These are phyloP conservation scores for Trametes elegans DNA, from an alignment of 768 basidiomycete genomes.

Conservation along the genomic window DNA sequence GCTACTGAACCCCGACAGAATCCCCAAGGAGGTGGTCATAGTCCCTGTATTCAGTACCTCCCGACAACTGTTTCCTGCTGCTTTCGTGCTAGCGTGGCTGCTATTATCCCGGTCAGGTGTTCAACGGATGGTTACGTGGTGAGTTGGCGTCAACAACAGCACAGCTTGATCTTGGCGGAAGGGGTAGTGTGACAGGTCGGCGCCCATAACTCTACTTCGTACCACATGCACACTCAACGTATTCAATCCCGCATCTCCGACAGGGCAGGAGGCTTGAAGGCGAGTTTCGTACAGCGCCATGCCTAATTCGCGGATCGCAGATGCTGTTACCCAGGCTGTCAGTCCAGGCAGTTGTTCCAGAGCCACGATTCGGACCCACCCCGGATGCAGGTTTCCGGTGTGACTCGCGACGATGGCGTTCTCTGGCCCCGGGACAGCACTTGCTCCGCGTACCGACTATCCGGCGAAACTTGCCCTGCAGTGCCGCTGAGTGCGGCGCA, in stretches of 20 bases:
- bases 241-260: not conserved
- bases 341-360: not conserved
- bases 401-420: not conserved
- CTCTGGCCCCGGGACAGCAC: constrained; percentile 5
- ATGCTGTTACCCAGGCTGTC: not conserved
- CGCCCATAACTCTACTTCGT: not conserved
- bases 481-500: constrained; percentile 2
- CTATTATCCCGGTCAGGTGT: not conserved
- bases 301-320: constrained; percentile 4
- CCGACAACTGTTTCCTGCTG: not conserved
- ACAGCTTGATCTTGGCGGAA: not conserved
- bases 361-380: not conserved
- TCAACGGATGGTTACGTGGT: not conserved
- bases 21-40: no score
- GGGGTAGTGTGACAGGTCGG: not conserved
- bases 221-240: not conserved
- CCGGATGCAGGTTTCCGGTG: no score
- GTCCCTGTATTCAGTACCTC: not conserved
- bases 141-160: not conserved
- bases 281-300: constrained; percentile 2
- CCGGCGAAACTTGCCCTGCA: constrained; percentile 16
- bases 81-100: not conserved
- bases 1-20: no score
- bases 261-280: not conserved
- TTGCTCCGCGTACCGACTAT: constrained; percentile 12